Conservation (phyloP, 257 asterid genomes). For the Ligustrum vulgare region DNA sequence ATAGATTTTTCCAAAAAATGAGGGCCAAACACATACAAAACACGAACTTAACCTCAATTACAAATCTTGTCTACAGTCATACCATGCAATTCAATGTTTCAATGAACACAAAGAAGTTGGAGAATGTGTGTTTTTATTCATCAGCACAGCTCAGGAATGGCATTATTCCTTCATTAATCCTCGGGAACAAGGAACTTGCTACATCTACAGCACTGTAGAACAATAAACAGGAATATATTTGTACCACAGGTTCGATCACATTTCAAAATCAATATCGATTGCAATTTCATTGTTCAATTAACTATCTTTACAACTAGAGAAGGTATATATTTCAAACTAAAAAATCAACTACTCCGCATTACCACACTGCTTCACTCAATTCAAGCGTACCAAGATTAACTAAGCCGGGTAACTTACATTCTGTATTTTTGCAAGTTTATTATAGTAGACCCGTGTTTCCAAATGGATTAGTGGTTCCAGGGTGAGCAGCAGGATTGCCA, state of each 20-base stretch:
- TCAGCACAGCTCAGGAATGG: too few relatives aligned
- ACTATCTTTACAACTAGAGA: conserved; percentile 45
- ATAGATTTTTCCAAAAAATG: too few relatives aligned
- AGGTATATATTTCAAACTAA: conserved; percentile 27
- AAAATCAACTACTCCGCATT: conserved; percentile 21
- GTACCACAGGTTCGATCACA: background rate
- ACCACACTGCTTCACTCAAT: conserved; percentile 31
- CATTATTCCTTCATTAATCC: background rate
- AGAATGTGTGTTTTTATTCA: too few relatives aligned
- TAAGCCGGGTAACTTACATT: conserved; percentile 36
- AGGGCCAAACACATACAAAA: background rate
- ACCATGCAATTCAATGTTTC: too few relatives aligned
- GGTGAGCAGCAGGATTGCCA: conserved; percentile 41
- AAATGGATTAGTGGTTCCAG: conserved; percentile 69
- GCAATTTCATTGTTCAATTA: conserved; percentile 12
- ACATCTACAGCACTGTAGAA: background rate
- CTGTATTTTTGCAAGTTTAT: conserved; percentile 28
- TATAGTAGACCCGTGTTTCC: conserved; percentile 66
- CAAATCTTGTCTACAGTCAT: background rate
- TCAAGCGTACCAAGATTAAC: conserved; percentile 44
- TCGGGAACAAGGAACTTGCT: background rate
- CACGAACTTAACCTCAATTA: background rate
- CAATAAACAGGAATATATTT: background rate
- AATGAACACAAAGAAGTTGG: too few relatives aligned
- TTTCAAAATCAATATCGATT: background rate